Evolutionary conservation across 352 stramenopile genomes (phyloP).

Genomic region (Blastocystis sp.): DNA sequence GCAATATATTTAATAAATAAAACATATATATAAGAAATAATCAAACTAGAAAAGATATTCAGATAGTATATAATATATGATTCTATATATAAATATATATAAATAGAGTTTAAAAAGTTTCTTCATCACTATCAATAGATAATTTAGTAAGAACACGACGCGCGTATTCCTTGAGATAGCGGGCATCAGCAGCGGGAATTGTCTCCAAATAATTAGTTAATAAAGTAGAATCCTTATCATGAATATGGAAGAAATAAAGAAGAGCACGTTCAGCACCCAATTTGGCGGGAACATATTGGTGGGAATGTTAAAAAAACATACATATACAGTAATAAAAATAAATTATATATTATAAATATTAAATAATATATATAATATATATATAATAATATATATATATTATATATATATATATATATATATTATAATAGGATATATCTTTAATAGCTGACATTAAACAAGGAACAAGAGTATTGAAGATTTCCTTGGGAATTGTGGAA

Average conservation of each 20-base stretch:
- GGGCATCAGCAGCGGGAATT: conserved; percentile 47
- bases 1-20: too few species aligned
- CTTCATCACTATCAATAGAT: conserved; percentile 15
- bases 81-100: too few species aligned
- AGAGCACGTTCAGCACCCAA: conserved; percentile 58
- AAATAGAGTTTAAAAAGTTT: too few species aligned
- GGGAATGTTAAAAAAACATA: conserved; percentile 61
- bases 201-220: conserved; percentile 52
- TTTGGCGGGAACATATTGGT: conserved; percentile 64
- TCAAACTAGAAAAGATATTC: too few species aligned
- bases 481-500: too few species aligned
- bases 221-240: conserved; percentile 57
- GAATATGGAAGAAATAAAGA: conserved; percentile 62
- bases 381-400: conserved; percentile 23
- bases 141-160: conserved; percentile 63
- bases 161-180: conserved; percentile 62
- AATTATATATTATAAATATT: conserved; percentile 20
- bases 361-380: conserved; percentile 12
- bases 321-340: conserved; percentile 48
- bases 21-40: too few species aligned
- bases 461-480: conserved; percentile 11
- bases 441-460: conserved; percentile 15
- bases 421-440: conserved; percentile 14
- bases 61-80: too few species aligned
- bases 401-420: conserved; percentile 26